Evolutionary conservation across 2,329 filamentous ascomycete species (phyloP), one percentile per base, ranked within the genome.

Genomic region (Talaromyces funiculosus): DNA sequence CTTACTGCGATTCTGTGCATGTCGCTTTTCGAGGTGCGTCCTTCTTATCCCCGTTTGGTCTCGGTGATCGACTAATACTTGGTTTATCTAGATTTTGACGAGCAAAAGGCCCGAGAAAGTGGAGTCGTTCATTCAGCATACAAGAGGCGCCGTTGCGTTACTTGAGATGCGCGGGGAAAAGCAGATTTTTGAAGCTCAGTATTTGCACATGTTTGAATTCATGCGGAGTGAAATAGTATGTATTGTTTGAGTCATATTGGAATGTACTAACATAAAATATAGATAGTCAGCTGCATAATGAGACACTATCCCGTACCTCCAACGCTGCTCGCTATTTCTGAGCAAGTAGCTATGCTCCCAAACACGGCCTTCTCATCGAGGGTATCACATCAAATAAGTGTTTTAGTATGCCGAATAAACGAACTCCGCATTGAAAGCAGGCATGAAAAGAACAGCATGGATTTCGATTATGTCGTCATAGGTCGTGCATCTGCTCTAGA

Each of bases 101-200:
- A 72, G 72, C 61, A 70, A 81, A 37, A 77, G 77, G 3, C 74
- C 77, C 37, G 69, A 78, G 57, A 77, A 79, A 24, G 77, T 82
- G 20, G 73, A 78, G 16, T 78, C 79, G 20, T 85, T 84, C 63
- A 81, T 80, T 57, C 81, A 80, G 5, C 85, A 88, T 68, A 80
- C 86, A 49, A 77, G 81, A 65, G 85, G 85, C 1, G 84, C 84
- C 2, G 78, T 82, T 47, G 83, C 85, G 10, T 71, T 88, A n/a
- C 73, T 86, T 18, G 79, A 80, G 60, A 56, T 77, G 42, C 69
- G 75, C n/a, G 75, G 74, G 8, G 58, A 65, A 3, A 65, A 73
- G n/a, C 73, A 76, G 54, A 65, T 78, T 33, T 70, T 75, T 59
- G 69, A 67, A 53, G 71, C 77, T 22, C 75, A 78, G 53, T 81